These are phyloP conservation scores for Syzygium malaccense DNA, from an alignment of 441 rosid genomes.

Conservation along the genomic window DNA sequence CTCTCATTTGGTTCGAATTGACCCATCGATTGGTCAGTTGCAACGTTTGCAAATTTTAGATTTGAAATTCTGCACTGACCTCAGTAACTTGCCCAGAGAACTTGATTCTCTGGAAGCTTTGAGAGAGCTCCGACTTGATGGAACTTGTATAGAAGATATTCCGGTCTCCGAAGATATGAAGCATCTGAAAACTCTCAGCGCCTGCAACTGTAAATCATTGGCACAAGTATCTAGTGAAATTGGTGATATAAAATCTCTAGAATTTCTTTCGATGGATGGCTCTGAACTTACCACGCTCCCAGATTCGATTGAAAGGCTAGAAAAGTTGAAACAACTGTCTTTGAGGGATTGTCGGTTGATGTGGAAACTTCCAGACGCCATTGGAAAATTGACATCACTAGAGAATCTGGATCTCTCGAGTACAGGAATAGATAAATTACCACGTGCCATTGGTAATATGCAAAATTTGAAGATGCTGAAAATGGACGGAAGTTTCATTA, in stretches of 20 bases:
- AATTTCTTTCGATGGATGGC: background rate
- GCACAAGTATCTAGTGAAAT: background rate
- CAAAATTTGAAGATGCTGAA: background rate
- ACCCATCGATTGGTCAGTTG: background rate
- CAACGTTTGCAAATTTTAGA: background rate
- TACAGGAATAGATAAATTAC: background rate
- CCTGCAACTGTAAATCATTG: background rate
- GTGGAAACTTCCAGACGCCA: background rate
- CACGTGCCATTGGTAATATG: background rate
- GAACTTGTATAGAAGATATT: background rate
- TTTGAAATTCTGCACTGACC: background rate
- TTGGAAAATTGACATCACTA: background rate
- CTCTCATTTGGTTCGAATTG: background rate
- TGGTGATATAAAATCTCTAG: background rate
- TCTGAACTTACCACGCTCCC: background rate
- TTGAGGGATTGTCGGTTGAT: background rate
- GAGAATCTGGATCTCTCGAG: background rate
- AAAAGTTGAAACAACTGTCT: background rate
- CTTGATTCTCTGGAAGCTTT: background rate
- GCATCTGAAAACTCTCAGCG: background rate
- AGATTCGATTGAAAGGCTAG: background rate
- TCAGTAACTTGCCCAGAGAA: background rate
- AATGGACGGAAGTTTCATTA: background rate
- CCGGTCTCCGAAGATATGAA: background rate
- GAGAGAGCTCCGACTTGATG: background rate